Evolutionary conservation across 2,329 filamentous ascomycete species (phyloP).

Genomic region (Apiospora arundinis): DNA sequence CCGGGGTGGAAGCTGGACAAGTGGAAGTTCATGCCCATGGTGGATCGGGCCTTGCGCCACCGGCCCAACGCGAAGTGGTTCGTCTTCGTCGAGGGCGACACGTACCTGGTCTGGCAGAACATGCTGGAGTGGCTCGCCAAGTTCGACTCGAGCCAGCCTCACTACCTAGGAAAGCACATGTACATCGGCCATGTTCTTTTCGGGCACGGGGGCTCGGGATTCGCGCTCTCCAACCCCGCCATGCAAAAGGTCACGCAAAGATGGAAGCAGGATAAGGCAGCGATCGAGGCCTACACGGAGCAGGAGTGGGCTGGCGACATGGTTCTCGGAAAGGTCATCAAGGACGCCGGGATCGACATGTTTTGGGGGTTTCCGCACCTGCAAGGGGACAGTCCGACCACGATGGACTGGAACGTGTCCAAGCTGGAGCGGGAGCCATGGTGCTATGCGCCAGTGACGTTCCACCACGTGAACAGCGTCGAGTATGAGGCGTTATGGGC

Average conservation of each 20-base stretch:
- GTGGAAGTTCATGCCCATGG: conserved; percentile 64
- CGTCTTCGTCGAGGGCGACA: conserved; percentile 65
- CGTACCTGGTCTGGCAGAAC: conserved; percentile 60
- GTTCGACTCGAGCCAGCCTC: conserved; percentile 53
- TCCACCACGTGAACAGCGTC: background rate
- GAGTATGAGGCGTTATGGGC: conserved; percentile 36
- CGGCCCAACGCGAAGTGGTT: conserved; percentile 61
- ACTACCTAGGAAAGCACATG: conserved; percentile 61
- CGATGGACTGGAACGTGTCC: conserved; percentile 50
- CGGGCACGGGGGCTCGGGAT: conserved; percentile 59
- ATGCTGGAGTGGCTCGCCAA: conserved; percentile 59
- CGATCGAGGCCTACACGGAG: conserved; percentile 51
- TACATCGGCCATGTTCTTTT: conserved; percentile 56
- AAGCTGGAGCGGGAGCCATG: conserved; percentile 50
- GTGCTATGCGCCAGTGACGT: conserved; percentile 46
- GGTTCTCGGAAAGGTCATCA: conserved; percentile 52
- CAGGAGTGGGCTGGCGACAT: conserved; percentile 53
- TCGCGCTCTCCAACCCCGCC: conserved; percentile 56
- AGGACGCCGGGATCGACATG: conserved; percentile 51
- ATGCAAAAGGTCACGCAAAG: conserved; percentile 50
- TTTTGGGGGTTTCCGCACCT: conserved; percentile 55
- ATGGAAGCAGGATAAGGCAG: conserved; percentile 47
- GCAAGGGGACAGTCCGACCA: conserved; percentile 44
- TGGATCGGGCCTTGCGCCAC: conserved; percentile 50
- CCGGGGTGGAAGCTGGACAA: conserved; percentile 60